Conservation (phyloP, 2,329 filamentous ascomycete genomes). For the Cytospora mali region DNA sequence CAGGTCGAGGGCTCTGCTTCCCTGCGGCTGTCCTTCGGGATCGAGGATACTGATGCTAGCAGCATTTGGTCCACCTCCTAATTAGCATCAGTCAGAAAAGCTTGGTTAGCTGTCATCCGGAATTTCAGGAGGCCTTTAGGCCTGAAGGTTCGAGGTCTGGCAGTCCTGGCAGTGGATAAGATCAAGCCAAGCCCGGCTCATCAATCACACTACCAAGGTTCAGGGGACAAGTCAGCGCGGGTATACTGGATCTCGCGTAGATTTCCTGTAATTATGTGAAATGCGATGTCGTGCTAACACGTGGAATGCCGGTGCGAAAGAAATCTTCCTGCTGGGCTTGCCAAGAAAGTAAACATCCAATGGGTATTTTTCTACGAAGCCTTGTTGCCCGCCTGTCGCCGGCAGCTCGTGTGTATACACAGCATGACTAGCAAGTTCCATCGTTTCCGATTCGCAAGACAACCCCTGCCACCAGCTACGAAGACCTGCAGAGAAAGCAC, state of each 20-base stretch:
- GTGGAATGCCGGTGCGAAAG: background rate
- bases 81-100: background rate
- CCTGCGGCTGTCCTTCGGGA: background rate
- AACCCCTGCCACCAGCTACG: background rate
- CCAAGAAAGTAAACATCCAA: no score
- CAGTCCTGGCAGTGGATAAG: background rate
- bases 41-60: background rate
- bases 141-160: background rate
- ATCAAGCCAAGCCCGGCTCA: background rate
- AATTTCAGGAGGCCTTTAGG: no score
- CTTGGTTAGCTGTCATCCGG: background rate
- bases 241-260: background rate
- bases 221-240: background rate
- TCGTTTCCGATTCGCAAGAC: background rate
- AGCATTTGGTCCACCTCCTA: background rate
- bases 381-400: background rate
- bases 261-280: background rate
- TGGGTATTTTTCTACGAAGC: background rate
- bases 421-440: background rate
- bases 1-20: background rate
- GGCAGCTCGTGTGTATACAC: background rate
- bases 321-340: background rate
- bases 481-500: background rate
- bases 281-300: background rate
- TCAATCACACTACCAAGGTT: background rate